These are phyloP conservation scores for Leishmania lainsoni DNA, from an alignment of 208 protist species.

Conservation along the genomic window DNA sequence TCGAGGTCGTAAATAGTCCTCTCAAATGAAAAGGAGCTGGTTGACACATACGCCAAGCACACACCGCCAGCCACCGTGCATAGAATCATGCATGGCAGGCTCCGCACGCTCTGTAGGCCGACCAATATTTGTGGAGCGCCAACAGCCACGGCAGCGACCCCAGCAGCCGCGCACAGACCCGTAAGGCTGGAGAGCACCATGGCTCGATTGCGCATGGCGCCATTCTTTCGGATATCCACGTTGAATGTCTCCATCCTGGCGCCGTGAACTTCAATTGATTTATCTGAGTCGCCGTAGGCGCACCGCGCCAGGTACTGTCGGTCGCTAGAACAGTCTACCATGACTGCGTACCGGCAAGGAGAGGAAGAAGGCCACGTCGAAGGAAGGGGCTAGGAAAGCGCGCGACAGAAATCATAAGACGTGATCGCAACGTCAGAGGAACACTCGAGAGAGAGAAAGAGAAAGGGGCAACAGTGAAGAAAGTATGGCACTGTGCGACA, in stretches of 20 bases:
- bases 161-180: slow-evolving; percentile 61
- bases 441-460: slow-evolving; percentile 1
- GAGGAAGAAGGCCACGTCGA: not conserved
- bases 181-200: slow-evolving; percentile 56
- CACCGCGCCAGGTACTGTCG: slow-evolving; percentile 47
- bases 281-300: slow-evolving; percentile 68
- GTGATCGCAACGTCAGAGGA: not conserved
- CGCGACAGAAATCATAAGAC: not conserved
- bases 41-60: slow-evolving; percentile 52
- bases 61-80: slow-evolving; percentile 40
- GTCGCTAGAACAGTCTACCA: slow-evolving; percentile 43
- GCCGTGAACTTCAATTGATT: slow-evolving; percentile 73
- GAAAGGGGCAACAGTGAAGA: not conserved
- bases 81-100: slow-evolving; percentile 39
- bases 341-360: not conserved
- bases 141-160: slow-evolving; percentile 31
- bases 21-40: slow-evolving; percentile 62
- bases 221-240: slow-evolving; percentile 82
- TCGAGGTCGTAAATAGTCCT: slow-evolving; percentile 85
- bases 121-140: slow-evolving; percentile 9
- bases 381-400: slow-evolving; percentile 11
- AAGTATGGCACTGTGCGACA: no score
- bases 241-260: slow-evolving; percentile 83
- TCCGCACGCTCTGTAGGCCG: slow-evolving; percentile 16
- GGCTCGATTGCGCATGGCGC: slow-evolving; percentile 78